Evolutionary conservation across 1,139 yeast species (phyloP).

Genomic region (Yamadazyma membranifaciens): DNA sequence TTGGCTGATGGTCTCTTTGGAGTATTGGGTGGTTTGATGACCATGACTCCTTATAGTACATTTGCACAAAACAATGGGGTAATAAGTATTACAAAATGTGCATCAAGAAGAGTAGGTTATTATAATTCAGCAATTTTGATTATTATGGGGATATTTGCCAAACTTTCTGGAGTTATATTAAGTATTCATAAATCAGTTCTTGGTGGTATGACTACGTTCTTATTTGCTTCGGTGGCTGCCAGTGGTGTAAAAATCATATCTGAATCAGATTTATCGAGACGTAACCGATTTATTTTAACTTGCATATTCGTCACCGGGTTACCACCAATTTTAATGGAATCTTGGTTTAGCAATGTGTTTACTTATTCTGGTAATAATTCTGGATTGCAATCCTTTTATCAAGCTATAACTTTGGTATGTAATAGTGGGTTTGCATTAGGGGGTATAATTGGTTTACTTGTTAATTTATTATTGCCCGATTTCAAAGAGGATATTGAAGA

Average conservation of each 20-base stretch:
- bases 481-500: constrained; percentile 54
- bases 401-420: constrained; percentile 77
- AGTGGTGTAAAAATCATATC: constrained; percentile 81
- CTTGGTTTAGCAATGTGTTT: constrained; percentile 73
- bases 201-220: constrained; percentile 89
- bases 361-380: constrained; percentile 68
- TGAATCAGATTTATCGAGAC: constrained; percentile 71
- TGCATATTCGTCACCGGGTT: constrained; percentile 52
- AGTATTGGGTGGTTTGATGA: constrained; percentile 64
- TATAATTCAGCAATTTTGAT: constrained; percentile 81
- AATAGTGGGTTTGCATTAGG: constrained; percentile 83
- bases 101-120: constrained; percentile 77
- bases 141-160: constrained; percentile 80
- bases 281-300: constrained; percentile 80
- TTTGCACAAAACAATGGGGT: constrained; percentile 94
- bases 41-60: constrained; percentile 77
- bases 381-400: constrained; percentile 65
- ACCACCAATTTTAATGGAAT: constrained; percentile 68
- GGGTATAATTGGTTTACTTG: constrained; percentile 69
- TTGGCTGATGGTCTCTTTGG: constrained; percentile 76
- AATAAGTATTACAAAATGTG: constrained; percentile 83
- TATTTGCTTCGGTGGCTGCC: constrained; percentile 81
- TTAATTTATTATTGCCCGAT: constrained; percentile 70
- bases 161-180: constrained; percentile 83
- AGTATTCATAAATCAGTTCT: constrained; percentile 80